Conservation (phyloP, 1,284 basidiomycete genomes). For the Fomitopsis schrenkii region DNA sequence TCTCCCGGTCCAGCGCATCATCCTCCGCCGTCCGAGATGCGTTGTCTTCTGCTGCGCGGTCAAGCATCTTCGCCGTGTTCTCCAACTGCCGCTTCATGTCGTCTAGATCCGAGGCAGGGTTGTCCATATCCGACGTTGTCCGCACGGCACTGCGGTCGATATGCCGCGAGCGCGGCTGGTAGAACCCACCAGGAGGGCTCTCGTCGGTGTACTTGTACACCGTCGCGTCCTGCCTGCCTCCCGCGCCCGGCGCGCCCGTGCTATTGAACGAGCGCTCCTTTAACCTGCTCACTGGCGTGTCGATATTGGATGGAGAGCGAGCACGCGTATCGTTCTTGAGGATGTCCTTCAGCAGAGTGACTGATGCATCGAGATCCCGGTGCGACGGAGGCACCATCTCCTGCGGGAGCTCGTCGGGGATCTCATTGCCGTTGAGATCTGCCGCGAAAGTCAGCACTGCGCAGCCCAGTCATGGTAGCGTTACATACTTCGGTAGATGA, state of each 20-base stretch:
- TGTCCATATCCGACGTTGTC: constrained; percentile 67
- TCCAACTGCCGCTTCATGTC: constrained; percentile 88
- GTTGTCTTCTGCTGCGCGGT: constrained; percentile 64
- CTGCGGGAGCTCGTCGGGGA: constrained; percentile 83
- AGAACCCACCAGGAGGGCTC: constrained; percentile 58
- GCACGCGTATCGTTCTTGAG: constrained; percentile 81
- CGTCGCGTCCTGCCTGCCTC: constrained; percentile 80
- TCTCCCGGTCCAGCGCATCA: constrained; percentile 85
- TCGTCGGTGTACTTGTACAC: constrained; percentile 87
- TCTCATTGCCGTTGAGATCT: constrained; percentile 91
- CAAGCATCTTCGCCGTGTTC: constrained; percentile 81
- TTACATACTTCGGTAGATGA: constrained; percentile 89
- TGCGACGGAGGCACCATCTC: constrained; percentile 94
- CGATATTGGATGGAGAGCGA: constrained; percentile 48
- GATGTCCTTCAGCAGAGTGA: constrained; percentile 88
- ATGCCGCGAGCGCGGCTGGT: constrained; percentile 86
- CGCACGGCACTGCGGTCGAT: constrained; percentile 85
- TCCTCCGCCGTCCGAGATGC: constrained; percentile 70
- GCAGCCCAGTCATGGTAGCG: neutral
- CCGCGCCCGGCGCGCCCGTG: constrained; percentile 47
- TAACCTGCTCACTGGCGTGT: constrained; percentile 53
- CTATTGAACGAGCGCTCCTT: constrained; percentile 72
- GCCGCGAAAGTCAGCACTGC: constrained; percentile 6
- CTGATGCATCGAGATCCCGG: constrained; percentile 87
- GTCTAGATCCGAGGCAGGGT: constrained; percentile 69